These are phyloP conservation scores for Rhodocollybia butyracea DNA, from an alignment of 768 basidiomycete genomes.

Conservation along the genomic window DNA sequence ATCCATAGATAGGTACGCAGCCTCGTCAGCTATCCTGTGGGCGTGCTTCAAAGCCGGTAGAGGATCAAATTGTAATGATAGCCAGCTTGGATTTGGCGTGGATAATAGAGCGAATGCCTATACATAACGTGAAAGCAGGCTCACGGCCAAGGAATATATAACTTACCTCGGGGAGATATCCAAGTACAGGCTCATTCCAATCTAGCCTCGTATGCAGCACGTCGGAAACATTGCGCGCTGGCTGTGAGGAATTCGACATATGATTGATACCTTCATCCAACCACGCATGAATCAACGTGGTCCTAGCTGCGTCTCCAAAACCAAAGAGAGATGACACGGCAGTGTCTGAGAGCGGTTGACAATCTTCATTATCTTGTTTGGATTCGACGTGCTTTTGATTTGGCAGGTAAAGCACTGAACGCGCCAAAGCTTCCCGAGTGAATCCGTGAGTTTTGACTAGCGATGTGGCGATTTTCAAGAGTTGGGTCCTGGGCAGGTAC, in stretches of 20 bases:
- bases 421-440: conserved; percentile 65
- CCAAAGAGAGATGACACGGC: conserved; percentile 78
- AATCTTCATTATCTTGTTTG: conserved; percentile 41
- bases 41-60: conserved; percentile 60
- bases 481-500: conserved; percentile 24
- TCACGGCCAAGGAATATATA: neutral
- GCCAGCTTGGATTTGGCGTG: conserved; percentile 44
- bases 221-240: conserved; percentile 38
- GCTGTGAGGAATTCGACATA: conserved; percentile 37
- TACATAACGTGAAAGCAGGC: neutral
- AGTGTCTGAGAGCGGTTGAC: conserved; percentile 62
- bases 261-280: conserved; percentile 56
- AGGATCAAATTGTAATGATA: conserved; percentile 59
- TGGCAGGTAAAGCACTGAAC: conserved; percentile 57
- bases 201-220: conserved; percentile 54
- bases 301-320: conserved; percentile 58
- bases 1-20: conserved; percentile 59
- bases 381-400: no score
- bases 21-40: conserved; percentile 61
- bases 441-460: conserved; percentile 69
- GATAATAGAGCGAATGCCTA: conserved; percentile 75
- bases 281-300: conserved; percentile 70
- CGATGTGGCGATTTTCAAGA: conserved; percentile 62
- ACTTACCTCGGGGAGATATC: conserved; percentile 64
- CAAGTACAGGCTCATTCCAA: conserved; percentile 66